Conservation (phyloP, 441 rosid genomes). For the Kokia cookei region DNA sequence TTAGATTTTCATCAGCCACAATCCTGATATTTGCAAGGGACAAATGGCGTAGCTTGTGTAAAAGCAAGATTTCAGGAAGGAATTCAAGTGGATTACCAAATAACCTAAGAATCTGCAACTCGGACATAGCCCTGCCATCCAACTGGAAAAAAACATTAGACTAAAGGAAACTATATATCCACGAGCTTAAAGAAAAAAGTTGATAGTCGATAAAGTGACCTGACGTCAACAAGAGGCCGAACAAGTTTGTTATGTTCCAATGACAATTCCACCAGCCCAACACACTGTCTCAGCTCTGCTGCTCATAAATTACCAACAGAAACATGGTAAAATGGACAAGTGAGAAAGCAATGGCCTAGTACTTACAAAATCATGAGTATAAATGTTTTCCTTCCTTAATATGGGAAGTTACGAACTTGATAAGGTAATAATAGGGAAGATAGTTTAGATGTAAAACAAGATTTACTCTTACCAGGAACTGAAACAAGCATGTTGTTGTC, state of each 20-base stretch:
- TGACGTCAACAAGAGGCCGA: conserved; percentile 98
- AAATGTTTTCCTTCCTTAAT: neutral
- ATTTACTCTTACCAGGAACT: conserved; percentile 73
- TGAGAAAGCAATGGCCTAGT: neutral
- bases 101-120: conserved; percentile 73
- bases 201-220: conserved; percentile 43
- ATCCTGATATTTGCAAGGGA: conserved; percentile 91
- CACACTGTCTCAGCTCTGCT: conserved; percentile 90
- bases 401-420: neutral
- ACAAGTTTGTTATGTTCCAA: conserved; percentile 92
- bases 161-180: conserved; percentile 13
- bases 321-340: conserved; percentile 12
- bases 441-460: neutral
- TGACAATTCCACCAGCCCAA: conserved; percentile 73
- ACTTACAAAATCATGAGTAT: neutral
- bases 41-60: conserved; percentile 83
- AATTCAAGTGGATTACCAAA: conserved; percentile 97
- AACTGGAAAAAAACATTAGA: conserved; percentile 40
- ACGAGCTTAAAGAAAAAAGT: conserved; percentile 7
- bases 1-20: conserved; percentile 82
- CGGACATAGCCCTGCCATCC: conserved; percentile 84
- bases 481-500: conserved; percentile 78
- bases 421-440: neutral
- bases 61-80: conserved; percentile 93
- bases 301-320: conserved; percentile 33